Base-by-base conservation (phyloP, 257 asterid species). In the Scutellaria minor region DNA sequence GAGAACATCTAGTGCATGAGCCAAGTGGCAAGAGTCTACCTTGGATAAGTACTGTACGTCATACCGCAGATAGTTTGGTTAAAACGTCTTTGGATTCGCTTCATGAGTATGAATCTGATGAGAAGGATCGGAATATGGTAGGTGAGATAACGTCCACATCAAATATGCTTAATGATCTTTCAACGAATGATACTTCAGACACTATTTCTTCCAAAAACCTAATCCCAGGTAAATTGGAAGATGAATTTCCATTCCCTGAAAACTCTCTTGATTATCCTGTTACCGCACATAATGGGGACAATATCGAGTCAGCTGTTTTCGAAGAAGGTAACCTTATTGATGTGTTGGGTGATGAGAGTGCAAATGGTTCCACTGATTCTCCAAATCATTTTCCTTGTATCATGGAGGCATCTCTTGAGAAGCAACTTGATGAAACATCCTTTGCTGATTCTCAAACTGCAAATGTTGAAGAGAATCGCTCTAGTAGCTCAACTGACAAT, bases 1-100 rank as follows among this genome's bases (percentile, higher is more conserved):
- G 76, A 68, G 77, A 76, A 57, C 78, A 75, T 47, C 60, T 64
- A 67, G 69, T 71, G 73, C 81, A 78, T 75, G 65, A 44, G 62
- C 67, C 66, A 55, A 64, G 55, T 39, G 76, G 64, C 62, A 81
- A 72, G 56, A 66, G 66, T 24, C 37, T 68, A 62, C 72, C 79
- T 31, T 14, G 41, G 57, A 2, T 62, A 6, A 73, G 84, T 59
- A 15, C 57, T 77, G 68, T 42, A 40, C 66, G 45, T 70, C 78
- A 52, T 62, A 52, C 68, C 46, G 24, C 66, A 20, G 75, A 83
- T 72, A 73, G 78, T 68, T 77, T 82, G 40, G 62, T 37, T 63
- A 44, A 63, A 53, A 41, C 41, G 39, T 75, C 86, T 58, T 15
- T 63, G 55, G 61, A 74, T 79, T 59, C 75, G 52, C 72, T 78